Percentiles rank a stretch among this genome's conserved stretches.
Evolutionary conservation across 306 rosid species (phyloP).

Genomic region (Amphicarpaea edgeworthii): DNA sequence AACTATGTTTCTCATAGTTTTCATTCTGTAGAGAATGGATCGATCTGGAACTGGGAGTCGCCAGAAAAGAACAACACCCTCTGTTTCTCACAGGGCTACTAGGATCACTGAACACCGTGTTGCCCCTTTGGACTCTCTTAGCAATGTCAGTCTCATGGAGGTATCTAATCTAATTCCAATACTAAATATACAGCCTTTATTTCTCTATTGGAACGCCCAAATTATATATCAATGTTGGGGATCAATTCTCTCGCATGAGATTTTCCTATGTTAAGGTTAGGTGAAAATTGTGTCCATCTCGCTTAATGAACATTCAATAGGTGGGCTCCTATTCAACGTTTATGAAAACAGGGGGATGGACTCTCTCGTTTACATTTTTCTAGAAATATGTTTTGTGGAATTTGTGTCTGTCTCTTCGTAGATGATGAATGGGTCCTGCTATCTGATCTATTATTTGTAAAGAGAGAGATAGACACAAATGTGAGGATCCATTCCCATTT

Average conservation of each 20-base stretch:
- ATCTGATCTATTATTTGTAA: neutral
- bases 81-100: slow-evolving; percentile 69
- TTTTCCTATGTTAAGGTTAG: neutral
- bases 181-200: neutral
- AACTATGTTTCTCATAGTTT: neutral
- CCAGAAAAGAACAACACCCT: slow-evolving; percentile 76
- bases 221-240: neutral
- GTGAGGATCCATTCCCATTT: neutral
- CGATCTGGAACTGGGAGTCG: slow-evolving; percentile 91
- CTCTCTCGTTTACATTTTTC: neutral
- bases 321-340: neutral
- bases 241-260: too few species aligned
- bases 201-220: neutral
- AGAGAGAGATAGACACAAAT: neutral
- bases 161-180: slow-evolving; percentile 43
- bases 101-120: slow-evolving; percentile 66
- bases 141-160: slow-evolving; percentile 96
- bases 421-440: slow-evolving; percentile 1
- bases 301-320: neutral
- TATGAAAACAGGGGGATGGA: slow-evolving; percentile 1
- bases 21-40: slow-evolving; percentile 77
- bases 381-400: neutral
- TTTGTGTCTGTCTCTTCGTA: neutral
- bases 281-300: neutral
- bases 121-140: slow-evolving; percentile 71